phyloP scores from a whole-genome alignment of 169 alveolate genomes.

The Eimeria acervulina region DNA sequence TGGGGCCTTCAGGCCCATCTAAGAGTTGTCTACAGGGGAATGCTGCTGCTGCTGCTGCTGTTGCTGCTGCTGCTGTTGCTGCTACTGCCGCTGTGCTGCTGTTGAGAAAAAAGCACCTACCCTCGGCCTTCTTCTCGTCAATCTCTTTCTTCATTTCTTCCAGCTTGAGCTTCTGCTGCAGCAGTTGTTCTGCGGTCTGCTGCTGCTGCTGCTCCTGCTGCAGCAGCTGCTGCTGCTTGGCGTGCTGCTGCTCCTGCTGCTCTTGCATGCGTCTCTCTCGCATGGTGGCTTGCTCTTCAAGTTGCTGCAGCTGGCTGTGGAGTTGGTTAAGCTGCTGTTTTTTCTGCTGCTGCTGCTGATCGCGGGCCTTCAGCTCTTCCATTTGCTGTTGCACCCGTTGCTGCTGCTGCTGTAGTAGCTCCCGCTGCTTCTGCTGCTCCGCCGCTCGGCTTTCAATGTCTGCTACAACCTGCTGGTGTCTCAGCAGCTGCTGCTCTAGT shows the following conservation, averaged over 20 bases:
- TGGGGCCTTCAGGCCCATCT: too few relatives aligned
- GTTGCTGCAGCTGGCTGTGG: conserved; percentile 32
- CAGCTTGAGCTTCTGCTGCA: neutral
- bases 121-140: neutral
- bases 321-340: conserved; percentile 25
- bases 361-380: neutral
- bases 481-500: conserved; percentile 62
- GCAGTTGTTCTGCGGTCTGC: neutral
- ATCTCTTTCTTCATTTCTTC: conserved; percentile 10
- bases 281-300: neutral
- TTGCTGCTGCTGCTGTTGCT: conserved; percentile 1
- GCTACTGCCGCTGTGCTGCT: neutral
- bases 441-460: conserved; percentile 9
- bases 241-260: conserved; percentile 45
- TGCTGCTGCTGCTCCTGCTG: conserved; percentile 53
- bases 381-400: conserved; percentile 42
- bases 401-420: conserved; percentile 52
- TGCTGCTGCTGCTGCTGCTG: neutral
- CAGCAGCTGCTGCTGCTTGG: neutral
- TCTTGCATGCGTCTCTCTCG: conserved; percentile 17
- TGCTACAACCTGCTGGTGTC: conserved; percentile 43
- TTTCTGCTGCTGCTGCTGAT: conserved; percentile 57
- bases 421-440: conserved; percentile 58
- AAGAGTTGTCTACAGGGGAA: too few relatives aligned
- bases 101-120: neutral